phyloP scores from a whole-genome alignment of 768 basidiomycete species.

The Rhodotorula taiwanensis region DNA sequence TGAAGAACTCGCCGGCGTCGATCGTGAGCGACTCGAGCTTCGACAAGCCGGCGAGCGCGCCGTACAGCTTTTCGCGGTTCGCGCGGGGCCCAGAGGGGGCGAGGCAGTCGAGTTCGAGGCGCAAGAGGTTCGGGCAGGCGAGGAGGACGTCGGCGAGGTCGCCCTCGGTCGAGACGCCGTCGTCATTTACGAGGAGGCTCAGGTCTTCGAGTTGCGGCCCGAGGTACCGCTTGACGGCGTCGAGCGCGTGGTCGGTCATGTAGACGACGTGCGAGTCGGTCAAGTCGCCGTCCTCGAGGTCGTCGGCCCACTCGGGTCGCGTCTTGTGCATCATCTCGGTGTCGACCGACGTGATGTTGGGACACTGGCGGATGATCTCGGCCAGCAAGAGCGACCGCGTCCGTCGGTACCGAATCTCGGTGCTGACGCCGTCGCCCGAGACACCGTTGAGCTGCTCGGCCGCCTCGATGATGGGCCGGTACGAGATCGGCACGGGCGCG shows the following conservation, averaged over 20 bases:
- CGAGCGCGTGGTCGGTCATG: conserved; percentile 20
- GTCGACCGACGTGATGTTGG: conserved; percentile 2
- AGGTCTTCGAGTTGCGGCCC: conserved; percentile 1
- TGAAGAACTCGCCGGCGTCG: conserved; percentile 4
- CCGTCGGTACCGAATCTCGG: not conserved
- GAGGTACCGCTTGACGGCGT: conserved; percentile 4
- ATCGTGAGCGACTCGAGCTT: conserved; percentile 29
- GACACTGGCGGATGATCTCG: conserved; percentile 13
- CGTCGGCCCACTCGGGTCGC: not conserved
- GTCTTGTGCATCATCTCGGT: conserved; percentile 14
- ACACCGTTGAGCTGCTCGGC: not conserved
- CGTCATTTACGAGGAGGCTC: conserved; percentile 15
- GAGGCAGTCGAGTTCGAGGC: conserved; percentile 12
- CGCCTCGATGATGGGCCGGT: not conserved
- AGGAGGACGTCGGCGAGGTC: conserved; percentile 8
- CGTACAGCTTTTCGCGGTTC: not conserved
- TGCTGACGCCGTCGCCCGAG: not conserved
- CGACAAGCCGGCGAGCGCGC: conserved; percentile 1
- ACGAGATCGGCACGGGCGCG: not conserved
- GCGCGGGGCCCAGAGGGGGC: not conserved
- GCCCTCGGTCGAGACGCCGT: conserved; percentile 10
- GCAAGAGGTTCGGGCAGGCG: conserved; percentile 11
- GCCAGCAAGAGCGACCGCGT: conserved; percentile 9
- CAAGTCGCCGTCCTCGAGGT: not conserved
- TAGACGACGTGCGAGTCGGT: not conserved